Base-by-base conservation (phyloP, 2,329 filamentous ascomycete genomes). In the Botrytis porri region DNA sequence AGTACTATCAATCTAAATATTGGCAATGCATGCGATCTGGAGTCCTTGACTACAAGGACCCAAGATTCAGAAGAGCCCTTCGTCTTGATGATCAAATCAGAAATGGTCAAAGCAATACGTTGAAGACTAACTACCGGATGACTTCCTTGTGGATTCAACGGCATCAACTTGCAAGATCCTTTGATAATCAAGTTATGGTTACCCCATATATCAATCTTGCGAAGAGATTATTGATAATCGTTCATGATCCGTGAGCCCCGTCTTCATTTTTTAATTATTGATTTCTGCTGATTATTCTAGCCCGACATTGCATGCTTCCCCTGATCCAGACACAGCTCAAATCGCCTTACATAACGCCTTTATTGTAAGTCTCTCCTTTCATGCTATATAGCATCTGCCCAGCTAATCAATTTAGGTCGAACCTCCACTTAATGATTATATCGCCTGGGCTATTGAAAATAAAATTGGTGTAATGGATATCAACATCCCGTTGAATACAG, bases 21-120 rank as follows among this genome's bases (percentile, higher is more conserved):
- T 99, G 96, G 96, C 89, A 93, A 75, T 97, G 93, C 82, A 91
- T 98, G 86, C 90, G 93, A 74, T 91, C 93, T 2, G 88, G 88
- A 2, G 82, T 91, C 29, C 84, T 90, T 57, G 82, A 88, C 71
- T 81, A 89, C 4, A 84, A 84, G 12, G 85, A 88, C 3, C 79
- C 88, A n/a, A 82, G 85, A 73, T 82, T 83, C 0, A 82, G 85
- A n/a, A 85, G 86, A 20, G 87, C 87, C 1, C 86, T 88, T 73
- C 87, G 93, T 16, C 84, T 97, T 69, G 91, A 95, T 79, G 93
- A 97, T 80, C 87, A 97, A 37, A 89, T 98, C 69, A 89, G 95
- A 20, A 86, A 87, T 71, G 93, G 91, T 77, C 94, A 98, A 80
- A 88, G 91, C 35, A 89, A 91, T 75, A 84, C 88, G 2, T 82